Percentiles rank a stretch among this genome's conserved stretches.
Conservation (phyloP, 2,329 filamentous ascomycete genomes). For the Aspergillus aculeatinus region DNA sequence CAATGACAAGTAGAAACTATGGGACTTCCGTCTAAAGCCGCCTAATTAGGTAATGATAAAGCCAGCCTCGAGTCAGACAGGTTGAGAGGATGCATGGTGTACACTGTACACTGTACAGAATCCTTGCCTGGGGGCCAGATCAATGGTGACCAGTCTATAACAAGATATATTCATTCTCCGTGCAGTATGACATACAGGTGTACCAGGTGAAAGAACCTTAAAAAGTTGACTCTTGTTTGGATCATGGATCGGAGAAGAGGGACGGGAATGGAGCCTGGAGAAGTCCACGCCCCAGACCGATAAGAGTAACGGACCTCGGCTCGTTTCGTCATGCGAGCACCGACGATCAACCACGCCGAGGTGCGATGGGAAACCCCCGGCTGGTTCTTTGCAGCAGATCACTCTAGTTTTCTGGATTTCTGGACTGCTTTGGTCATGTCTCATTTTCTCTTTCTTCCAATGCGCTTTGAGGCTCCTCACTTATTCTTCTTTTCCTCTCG, state of each 20-base stretch:
- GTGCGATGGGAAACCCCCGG: slow-evolving; percentile 20
- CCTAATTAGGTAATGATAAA: not conserved
- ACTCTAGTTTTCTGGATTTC: slow-evolving; percentile 1
- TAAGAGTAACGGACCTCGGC: slow-evolving; percentile 34
- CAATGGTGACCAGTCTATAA: too few relatives aligned
- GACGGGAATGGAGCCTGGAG: slow-evolving; percentile 17
- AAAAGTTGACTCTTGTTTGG: not conserved
- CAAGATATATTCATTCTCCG: too few relatives aligned
- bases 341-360: slow-evolving; percentile 28
- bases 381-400: not conserved
- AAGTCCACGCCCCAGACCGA: slow-evolving; percentile 7
- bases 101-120: not conserved
- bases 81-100: not conserved
- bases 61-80: not conserved
- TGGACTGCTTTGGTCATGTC: not conserved
- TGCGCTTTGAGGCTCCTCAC: not conserved
- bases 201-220: not conserved
- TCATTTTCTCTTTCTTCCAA: not conserved
- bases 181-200: not conserved
- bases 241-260: slow-evolving; percentile 20
- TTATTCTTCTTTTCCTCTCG: not conserved
- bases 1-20: not conserved
- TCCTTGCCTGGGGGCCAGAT: not conserved
- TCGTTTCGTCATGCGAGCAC: slow-evolving; percentile 28
- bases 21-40: not conserved